Evolutionary conservation across 1,139 yeast genomes (phyloP).

Genomic region (Blastobotrys arbuscula): DNA sequence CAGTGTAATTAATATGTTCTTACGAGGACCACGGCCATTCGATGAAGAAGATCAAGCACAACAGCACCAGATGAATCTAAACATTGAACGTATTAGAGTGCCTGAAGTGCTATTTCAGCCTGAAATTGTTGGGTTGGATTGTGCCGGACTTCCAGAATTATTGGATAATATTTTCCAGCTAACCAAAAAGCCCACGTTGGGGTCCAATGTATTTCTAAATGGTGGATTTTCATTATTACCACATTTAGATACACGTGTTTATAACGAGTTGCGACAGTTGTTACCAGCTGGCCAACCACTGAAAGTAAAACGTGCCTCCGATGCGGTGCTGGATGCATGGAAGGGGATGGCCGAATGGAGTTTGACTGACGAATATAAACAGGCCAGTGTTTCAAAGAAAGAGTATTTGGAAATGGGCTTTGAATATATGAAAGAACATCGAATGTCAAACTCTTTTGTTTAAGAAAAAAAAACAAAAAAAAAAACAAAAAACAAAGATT

Average conservation of each 20-base stretch:
- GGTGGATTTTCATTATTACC: conserved; percentile 77
- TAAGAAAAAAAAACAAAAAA: conserved; percentile 39
- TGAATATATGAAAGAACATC: conserved; percentile 85
- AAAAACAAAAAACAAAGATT: conserved; percentile 70
- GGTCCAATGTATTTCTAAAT: conserved; percentile 60
- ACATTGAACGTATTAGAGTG: conserved; percentile 83
- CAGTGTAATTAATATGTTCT: conserved; percentile 71
- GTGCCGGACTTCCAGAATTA: conserved; percentile 82
- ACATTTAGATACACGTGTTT: conserved; percentile 61
- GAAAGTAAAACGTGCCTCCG: conserved; percentile 55
- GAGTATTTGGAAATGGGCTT: conserved; percentile 89
- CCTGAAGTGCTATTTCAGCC: conserved; percentile 95
- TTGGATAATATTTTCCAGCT: conserved; percentile 54
- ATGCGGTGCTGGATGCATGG: conserved; percentile 84
- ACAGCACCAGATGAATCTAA: conserved; percentile 84
- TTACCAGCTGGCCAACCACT: conserved; percentile 66
- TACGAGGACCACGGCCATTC: conserved; percentile 81
- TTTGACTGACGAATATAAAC: conserved; percentile 40
- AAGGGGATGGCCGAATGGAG: conserved; percentile 89
- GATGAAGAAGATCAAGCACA: conserved; percentile 60
- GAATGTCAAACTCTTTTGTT: conserved; percentile 53
- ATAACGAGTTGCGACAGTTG: conserved; percentile 58
- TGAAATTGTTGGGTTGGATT: conserved; percentile 91
- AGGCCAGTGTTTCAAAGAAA: conserved; percentile 52
- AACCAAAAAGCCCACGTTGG: neutral